These are phyloP conservation scores for Skeletonema tropicum DNA, from an alignment of 108 stramenopile species.

Conservation along the genomic window DNA sequence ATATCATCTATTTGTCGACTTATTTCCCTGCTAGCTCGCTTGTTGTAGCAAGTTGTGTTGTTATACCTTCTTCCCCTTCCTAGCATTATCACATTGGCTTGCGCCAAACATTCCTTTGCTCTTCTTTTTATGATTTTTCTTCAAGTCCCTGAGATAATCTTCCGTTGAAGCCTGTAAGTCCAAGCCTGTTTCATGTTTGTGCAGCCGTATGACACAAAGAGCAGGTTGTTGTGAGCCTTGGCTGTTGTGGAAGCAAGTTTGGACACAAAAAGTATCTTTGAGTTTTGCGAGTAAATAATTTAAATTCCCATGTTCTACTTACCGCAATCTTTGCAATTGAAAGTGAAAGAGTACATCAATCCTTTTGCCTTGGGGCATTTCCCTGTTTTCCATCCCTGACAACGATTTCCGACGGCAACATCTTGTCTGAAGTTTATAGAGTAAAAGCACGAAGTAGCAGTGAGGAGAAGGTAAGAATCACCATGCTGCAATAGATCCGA, in stretches of 20 bases:
- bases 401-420: constrained; percentile 6
- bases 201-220: no score
- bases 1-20: no score
- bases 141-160: constrained; percentile 3
- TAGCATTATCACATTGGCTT: not conserved
- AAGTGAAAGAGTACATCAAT: not conserved
- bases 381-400: constrained; percentile 6
- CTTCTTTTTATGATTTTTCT: not conserved
- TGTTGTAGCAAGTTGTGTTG: not conserved
- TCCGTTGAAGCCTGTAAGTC: not conserved
- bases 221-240: not conserved
- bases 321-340: constrained; percentile 10
- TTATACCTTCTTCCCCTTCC: constrained; percentile 2
- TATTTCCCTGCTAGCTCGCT: not conserved
- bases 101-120: not conserved
- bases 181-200: not conserved
- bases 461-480: not conserved
- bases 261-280: no score
- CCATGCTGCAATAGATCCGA: no score
- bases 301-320: not conserved
- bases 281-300: no score
- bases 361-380: not conserved
- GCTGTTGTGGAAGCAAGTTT: no score
- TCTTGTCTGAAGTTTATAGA: not conserved
- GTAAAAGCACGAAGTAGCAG: not conserved